These are phyloP conservation scores for Cladosporium sp. DNA, from an alignment of 2,329 filamentous ascomycete genomes.

Conservation along the genomic window DNA sequence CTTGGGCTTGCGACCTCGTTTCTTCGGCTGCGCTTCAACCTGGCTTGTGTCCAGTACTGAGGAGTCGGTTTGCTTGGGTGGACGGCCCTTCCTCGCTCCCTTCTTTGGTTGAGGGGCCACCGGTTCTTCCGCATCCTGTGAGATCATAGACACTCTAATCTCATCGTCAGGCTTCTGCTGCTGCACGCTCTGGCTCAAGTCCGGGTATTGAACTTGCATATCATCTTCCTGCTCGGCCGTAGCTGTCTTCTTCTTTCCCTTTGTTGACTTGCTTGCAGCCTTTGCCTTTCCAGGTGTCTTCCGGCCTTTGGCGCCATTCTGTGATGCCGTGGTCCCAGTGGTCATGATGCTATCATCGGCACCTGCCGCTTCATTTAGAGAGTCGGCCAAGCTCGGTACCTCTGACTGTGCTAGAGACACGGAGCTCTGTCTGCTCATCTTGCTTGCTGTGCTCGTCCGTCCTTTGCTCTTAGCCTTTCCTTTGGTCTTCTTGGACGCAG, in stretches of 20 bases:
- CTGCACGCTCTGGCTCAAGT: slow-evolving; percentile 16
- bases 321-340: slow-evolving; percentile 22
- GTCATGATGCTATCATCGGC: slow-evolving; percentile 56
- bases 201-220: slow-evolving; percentile 15
- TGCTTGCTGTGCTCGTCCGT: slow-evolving; percentile 51
- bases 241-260: slow-evolving; percentile 26
- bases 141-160: slow-evolving; percentile 8
- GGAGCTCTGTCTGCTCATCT: slow-evolving; percentile 49
- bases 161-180: slow-evolving; percentile 16
- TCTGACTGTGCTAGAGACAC: slow-evolving; percentile 23
- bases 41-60: slow-evolving; percentile 26
- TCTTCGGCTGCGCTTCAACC: slow-evolving; percentile 25
- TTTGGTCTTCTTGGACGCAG: slow-evolving; percentile 16
- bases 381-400: slow-evolving; percentile 19
- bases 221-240: slow-evolving; percentile 17
- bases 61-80: slow-evolving; percentile 27
- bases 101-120: slow-evolving; percentile 22
- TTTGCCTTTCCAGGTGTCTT: slow-evolving; percentile 41
- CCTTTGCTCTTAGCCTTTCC: slow-evolving; percentile 28
- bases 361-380: slow-evolving; percentile 27
- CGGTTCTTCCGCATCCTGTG: neutral
- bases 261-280: slow-evolving; percentile 29
- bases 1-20: slow-evolving; percentile 27
- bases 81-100: slow-evolving; percentile 18
- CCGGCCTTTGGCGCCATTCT: slow-evolving; percentile 29